Conservation (phyloP, 2,329 filamentous ascomycete species). For the Sarocladium brachiariae region DNA sequence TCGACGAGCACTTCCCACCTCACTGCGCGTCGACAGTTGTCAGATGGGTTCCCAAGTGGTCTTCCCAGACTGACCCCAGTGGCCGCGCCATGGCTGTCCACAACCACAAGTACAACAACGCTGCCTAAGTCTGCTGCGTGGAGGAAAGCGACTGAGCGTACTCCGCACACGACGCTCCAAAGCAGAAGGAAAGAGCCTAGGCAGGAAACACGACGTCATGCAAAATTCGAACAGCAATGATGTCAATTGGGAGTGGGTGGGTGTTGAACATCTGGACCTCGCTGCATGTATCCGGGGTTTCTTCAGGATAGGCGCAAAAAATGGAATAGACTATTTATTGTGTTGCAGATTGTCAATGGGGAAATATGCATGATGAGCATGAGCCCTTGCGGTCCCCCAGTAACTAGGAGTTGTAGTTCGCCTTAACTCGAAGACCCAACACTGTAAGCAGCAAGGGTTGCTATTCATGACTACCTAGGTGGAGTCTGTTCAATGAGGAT, state of each 20-base stretch:
- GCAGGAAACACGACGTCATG: not conserved
- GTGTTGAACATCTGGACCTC: not conserved
- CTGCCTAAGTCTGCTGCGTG: conserved; percentile 24
- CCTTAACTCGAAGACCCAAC: too few relatives aligned
- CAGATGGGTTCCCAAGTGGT: conserved; percentile 98
- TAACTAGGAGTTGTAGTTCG: too few relatives aligned
- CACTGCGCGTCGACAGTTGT: conserved; percentile 88
- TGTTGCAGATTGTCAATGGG: conserved; percentile 1
- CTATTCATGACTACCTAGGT: too few relatives aligned
- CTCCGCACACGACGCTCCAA: not conserved
- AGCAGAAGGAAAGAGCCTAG: not conserved
- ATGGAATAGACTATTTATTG: conserved; percentile 2
- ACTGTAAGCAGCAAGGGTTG: too few relatives aligned
- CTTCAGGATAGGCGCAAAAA: conserved; percentile 3
- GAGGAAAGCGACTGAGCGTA: not conserved
- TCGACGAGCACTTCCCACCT: conserved; percentile 95
- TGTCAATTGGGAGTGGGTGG: not conserved
- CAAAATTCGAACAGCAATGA: not conserved
- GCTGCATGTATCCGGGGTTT: not conserved
- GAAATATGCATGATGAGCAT: not conserved
- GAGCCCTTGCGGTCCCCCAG: not conserved
- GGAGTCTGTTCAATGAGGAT: too few relatives aligned
- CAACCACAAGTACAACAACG: conserved; percentile 62
- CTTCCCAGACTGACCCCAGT: conserved; percentile 89
- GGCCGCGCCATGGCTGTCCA: conserved; percentile 78